Conservation (phyloP, 2,329 filamentous ascomycete genomes). For the Neophaeococcomyces mojaviensis region DNA sequence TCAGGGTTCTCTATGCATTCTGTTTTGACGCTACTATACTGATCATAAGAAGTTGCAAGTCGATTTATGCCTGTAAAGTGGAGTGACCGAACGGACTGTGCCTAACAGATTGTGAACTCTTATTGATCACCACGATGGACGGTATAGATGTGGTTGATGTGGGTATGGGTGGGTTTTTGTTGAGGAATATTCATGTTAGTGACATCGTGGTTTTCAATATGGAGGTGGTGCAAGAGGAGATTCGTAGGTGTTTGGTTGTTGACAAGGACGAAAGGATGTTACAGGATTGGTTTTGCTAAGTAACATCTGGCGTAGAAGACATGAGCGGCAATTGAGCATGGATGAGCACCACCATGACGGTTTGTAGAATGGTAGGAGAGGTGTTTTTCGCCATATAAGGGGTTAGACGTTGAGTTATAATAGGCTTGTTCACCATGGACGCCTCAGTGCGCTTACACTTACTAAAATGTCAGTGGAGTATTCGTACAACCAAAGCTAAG, state of each 20-base stretch:
- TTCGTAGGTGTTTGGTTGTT: background rate
- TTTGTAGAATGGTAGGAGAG: too few relatives aligned
- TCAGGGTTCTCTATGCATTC: slow-evolving; percentile 5
- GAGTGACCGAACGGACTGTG: slow-evolving; percentile 7
- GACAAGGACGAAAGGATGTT: slow-evolving; percentile 10
- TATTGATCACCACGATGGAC: slow-evolving; percentile 2
- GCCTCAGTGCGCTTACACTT: too few relatives aligned
- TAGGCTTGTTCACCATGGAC: too few relatives aligned
- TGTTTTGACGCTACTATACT: slow-evolving; percentile 2
- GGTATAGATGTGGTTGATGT: slow-evolving; percentile 8
- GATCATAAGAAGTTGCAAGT: background rate
- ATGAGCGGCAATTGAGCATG: too few relatives aligned
- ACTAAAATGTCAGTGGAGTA: too few relatives aligned
- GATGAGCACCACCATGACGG: too few relatives aligned
- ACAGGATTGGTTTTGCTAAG: background rate
- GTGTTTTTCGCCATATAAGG: too few relatives aligned
- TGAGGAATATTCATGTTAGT: slow-evolving; percentile 7
- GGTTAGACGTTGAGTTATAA: too few relatives aligned
- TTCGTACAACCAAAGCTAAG: too few relatives aligned
- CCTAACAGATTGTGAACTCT: background rate
- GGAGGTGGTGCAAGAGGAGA: background rate
- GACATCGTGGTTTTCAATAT: slow-evolving; percentile 8
- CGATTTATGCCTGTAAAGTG: slow-evolving; percentile 2
- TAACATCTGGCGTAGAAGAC: too few relatives aligned
- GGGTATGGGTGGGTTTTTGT: background rate